Conservation (phyloP, 2,329 filamentous ascomycete species). For the Fusarium stilboides region DNA sequence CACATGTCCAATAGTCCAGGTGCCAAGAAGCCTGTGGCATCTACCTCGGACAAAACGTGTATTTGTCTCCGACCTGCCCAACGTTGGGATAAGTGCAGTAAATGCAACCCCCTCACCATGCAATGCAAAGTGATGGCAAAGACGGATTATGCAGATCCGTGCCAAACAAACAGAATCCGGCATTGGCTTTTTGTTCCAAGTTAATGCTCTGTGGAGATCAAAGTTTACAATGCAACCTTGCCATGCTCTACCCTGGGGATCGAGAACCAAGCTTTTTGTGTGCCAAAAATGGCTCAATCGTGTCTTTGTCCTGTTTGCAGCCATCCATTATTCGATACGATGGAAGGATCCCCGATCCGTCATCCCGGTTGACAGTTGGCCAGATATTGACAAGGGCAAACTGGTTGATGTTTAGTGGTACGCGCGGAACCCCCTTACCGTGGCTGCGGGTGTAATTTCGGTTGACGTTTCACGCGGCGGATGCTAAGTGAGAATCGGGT, state of each 20-base stretch:
- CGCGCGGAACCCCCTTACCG: constrained; percentile 37
- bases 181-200: constrained; percentile 16
- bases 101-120: constrained; percentile 21
- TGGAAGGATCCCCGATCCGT: constrained; percentile 28
- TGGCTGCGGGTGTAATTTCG: constrained; percentile 57
- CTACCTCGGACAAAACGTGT: constrained; percentile 13
- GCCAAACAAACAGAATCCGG: constrained; percentile 14
- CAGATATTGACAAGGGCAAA: constrained; percentile 32
- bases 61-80: constrained; percentile 6
- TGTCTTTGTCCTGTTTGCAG: constrained; percentile 28
- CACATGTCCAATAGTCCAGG: constrained; percentile 31
- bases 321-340: constrained; percentile 12
- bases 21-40: constrained; percentile 24
- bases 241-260: constrained; percentile 7
- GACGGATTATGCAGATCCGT: constrained; percentile 7
- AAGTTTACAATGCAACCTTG: constrained; percentile 25
- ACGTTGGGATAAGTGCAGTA: constrained; percentile 17
- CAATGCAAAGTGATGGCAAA: constrained; percentile 19
- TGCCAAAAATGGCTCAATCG: constrained; percentile 35
- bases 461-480: constrained; percentile 51
- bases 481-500: constrained; percentile 42
- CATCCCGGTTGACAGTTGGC: constrained; percentile 27
- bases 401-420: constrained; percentile 11
- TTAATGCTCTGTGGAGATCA: constrained; percentile 22
- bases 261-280: constrained; percentile 37